Base-by-base conservation (phyloP, 2,329 filamentous ascomycete species). In the Cytospora schulzeri region DNA sequence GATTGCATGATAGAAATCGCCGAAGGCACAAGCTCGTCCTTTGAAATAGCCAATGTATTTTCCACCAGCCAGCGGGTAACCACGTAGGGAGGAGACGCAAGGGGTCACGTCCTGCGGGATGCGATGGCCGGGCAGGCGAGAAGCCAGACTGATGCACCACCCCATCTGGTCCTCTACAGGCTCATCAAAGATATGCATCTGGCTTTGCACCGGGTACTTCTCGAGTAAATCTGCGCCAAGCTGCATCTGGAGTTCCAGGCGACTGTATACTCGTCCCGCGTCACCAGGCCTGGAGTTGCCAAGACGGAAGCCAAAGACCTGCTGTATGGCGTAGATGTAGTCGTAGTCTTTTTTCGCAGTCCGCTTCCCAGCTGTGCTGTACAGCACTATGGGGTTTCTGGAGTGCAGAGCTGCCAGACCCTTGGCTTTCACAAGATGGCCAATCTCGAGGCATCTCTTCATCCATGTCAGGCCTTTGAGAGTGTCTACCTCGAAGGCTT, bases 281-380 rank as follows among this genome's bases (percentile, higher is more conserved):
- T 26, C 22, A 5, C 57, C 57, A 31, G 22, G 26, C 24, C 41
- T 31, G 28, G 45, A 59, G 57, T 31, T 51, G 41, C 57, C 57
- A 12, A 59, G 57, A 31, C 24, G 57, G 33, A 59, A 59, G 5
- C 57, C 41, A 51, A 59, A 59, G 41, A 59, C 57, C 28, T 59
- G 57, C 57, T 48, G 41, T 17, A 59, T 59, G 19, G 24, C 57
- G 28, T 59, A 59, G n/a, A 59, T 31, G 26, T 29, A 29, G 45
- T 59, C 57, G 26, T n/a, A 51, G 38, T 26, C 22, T 19, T 51
- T 26, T 17, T 26, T 14, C 17, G 57, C 28, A 9, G 57, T 59
- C 17, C 57, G 38, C 57, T 59, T 33, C 24, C 57, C 45, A 17
- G 57, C 57, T 29, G 31, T 28, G 35, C 24, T 50, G 57, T 59